A percentile compares a stretch with the other conserved stretches of the same genome.
These are phyloP conservation scores for Pisolithus thermaeus DNA, from an alignment of 1,284 basidiomycete genomes.

Conservation along the genomic window DNA sequence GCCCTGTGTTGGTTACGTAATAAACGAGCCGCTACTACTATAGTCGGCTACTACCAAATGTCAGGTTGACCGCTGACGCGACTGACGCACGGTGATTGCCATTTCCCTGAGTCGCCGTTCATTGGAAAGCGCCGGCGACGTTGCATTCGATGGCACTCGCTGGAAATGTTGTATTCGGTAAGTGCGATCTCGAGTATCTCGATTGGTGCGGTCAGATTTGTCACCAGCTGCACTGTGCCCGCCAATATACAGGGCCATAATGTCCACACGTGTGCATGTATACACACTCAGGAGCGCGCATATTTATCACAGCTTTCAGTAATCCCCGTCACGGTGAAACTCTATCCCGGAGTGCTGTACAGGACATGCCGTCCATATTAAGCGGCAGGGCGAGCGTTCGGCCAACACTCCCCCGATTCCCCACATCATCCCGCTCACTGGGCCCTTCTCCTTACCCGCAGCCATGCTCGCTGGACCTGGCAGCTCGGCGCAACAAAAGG, in stretches of 20 bases:
- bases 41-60: background rate
- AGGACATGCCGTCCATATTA: conserved; percentile 28
- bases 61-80: background rate
- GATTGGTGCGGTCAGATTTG: background rate
- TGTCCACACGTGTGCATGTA: conserved; percentile 21
- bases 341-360: conserved; percentile 18
- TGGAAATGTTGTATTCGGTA: conserved; percentile 1
- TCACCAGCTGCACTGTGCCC: conserved; percentile 1
- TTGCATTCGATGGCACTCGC: too few relatives aligned
- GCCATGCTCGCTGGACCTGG: conserved; percentile 18
- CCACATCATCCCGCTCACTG: background rate
- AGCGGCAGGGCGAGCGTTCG: conserved; percentile 8
- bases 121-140: too few relatives aligned
- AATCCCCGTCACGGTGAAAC: conserved; percentile 17
- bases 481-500: conserved; percentile 14
- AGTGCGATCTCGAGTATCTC: conserved; percentile 6
- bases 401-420: conserved; percentile 4
- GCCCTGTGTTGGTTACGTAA: background rate
- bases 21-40: background rate
- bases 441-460: conserved; percentile 1
- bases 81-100: background rate
- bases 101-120: background rate
- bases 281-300: conserved; percentile 6
- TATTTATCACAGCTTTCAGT: conserved; percentile 13
- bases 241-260: conserved; percentile 8